Conservation (phyloP, 192 early-diverging fungal species). For the Dispira parvispora region DNA sequence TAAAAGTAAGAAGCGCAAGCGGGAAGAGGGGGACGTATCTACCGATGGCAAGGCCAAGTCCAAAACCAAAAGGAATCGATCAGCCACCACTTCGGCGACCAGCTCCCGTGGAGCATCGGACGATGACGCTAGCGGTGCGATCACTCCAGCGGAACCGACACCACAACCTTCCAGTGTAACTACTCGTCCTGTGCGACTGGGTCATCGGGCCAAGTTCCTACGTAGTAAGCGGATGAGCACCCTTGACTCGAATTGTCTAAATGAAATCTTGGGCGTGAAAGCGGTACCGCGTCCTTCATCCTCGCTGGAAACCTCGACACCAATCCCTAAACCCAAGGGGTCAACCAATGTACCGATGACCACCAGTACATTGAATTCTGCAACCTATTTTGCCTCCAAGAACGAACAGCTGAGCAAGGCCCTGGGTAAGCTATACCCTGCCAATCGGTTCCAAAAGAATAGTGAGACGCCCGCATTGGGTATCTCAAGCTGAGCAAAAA, state of each 20-base stretch:
- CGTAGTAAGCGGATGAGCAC: not conserved
- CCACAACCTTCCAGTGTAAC: not conserved
- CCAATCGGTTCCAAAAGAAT: no score
- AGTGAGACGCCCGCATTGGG: no score
- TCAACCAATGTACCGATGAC: no score
- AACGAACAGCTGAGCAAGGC: no score
- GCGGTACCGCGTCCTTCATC: no score
- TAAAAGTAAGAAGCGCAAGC: not conserved
- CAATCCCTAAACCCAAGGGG: no score
- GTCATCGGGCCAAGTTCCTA: conserved; percentile 3
- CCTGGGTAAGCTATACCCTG: no score
- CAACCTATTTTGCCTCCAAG: no score
- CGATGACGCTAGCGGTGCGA: not conserved
- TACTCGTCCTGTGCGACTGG: not conserved
- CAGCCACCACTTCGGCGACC: not conserved
- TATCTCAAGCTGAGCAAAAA: no score
- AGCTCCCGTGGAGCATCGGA: not conserved
- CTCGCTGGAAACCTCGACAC: no score
- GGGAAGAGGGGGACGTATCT: conserved; percentile 1
- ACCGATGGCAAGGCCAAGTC: not conserved
- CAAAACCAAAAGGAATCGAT: not conserved
- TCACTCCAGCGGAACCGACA: not conserved
- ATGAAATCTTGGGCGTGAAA: conserved; percentile 5
- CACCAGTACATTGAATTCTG: no score
- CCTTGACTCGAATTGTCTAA: not conserved